These are phyloP conservation scores for Cladophialophora psammophila DNA, from an alignment of 2,329 filamentous ascomycete genomes.

Conservation along the genomic window DNA sequence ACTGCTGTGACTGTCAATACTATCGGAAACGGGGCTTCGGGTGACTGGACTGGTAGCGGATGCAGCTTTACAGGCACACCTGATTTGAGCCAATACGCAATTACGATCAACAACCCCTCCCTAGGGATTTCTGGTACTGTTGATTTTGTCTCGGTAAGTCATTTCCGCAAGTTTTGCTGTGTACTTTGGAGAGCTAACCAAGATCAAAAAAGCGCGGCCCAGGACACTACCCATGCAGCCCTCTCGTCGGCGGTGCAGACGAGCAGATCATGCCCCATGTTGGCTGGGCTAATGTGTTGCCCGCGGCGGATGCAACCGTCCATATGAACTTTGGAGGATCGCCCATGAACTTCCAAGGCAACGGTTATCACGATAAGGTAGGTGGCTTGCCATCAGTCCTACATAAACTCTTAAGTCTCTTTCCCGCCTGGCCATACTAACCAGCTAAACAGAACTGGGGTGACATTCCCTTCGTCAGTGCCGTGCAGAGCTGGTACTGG, in stretches of 20 bases:
- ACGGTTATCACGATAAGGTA: slow-evolving; percentile 57
- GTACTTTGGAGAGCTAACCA: not conserved
- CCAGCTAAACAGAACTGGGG: slow-evolving; percentile 51
- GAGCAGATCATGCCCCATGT: slow-evolving; percentile 46
- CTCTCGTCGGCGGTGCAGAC: slow-evolving; percentile 30
- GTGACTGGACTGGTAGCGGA: slow-evolving; percentile 27
- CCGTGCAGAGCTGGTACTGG: slow-evolving; percentile 53
- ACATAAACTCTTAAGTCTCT: too few relatives aligned
- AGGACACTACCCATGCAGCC: slow-evolving; percentile 43
- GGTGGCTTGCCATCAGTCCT: not conserved
- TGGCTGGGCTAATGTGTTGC: slow-evolving; percentile 51
- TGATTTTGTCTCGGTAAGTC: slow-evolving; percentile 29
- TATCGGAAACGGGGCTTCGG: slow-evolving; percentile 22
- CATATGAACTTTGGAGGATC: slow-evolving; percentile 45
- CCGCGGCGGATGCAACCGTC: slow-evolving; percentile 46
- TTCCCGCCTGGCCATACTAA: not conserved
- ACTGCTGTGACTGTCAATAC: slow-evolving; percentile 24
- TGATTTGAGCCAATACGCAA: slow-evolving; percentile 32
- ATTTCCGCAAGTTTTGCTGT: not conserved
- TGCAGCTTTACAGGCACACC: slow-evolving; percentile 32
- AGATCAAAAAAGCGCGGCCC: slow-evolving; percentile 27
- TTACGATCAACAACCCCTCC: not conserved
- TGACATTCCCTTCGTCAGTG: slow-evolving; percentile 44
- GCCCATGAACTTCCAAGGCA: slow-evolving; percentile 46
- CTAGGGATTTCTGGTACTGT: slow-evolving; percentile 32